A percentile compares a stretch with the other conserved stretches of the same genome.
phyloP scores from a whole-genome alignment of 2,329 filamentous ascomycete genomes.

The Cryphonectria naterciae region DNA sequence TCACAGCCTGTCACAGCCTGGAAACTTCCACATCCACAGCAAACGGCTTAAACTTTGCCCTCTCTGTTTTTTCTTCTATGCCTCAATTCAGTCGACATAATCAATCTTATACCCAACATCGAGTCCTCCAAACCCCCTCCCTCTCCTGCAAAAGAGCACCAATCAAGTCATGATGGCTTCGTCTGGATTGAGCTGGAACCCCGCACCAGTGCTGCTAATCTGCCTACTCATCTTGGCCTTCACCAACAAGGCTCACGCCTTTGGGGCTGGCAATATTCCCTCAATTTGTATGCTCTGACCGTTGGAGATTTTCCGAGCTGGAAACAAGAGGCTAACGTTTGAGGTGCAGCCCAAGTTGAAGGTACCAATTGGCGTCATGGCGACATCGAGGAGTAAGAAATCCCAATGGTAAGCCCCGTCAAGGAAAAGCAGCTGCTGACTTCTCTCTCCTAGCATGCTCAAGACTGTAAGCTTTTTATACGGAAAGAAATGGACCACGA shows the following conservation, averaged over 20 bases:
- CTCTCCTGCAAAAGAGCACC: not conserved
- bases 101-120: not conserved
- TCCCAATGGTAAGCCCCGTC: conserved; percentile 36
- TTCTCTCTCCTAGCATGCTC: conserved; percentile 82
- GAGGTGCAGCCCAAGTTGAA: conserved; percentile 55
- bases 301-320: not conserved
- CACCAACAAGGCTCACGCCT: conserved; percentile 60
- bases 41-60: not conserved
- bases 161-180: conserved; percentile 48
- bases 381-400: conserved; percentile 43
- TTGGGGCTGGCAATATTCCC: conserved; percentile 74
- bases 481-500: conserved; percentile 83
- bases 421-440: not conserved
- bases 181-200: conserved; percentile 50
- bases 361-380: conserved; percentile 73
- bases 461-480: conserved; percentile 76
- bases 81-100: not conserved
- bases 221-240: conserved; percentile 58
- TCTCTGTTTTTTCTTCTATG: not conserved
- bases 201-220: conserved; percentile 52
- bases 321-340: conserved; percentile 8
- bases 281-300: conserved; percentile 49
- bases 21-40: not conserved
- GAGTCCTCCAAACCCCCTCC: not conserved
- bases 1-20: conserved; percentile 6